Base-by-base conservation (phyloP, 2,329 filamentous ascomycete species). In the Pyrenophora graminea region DNA sequence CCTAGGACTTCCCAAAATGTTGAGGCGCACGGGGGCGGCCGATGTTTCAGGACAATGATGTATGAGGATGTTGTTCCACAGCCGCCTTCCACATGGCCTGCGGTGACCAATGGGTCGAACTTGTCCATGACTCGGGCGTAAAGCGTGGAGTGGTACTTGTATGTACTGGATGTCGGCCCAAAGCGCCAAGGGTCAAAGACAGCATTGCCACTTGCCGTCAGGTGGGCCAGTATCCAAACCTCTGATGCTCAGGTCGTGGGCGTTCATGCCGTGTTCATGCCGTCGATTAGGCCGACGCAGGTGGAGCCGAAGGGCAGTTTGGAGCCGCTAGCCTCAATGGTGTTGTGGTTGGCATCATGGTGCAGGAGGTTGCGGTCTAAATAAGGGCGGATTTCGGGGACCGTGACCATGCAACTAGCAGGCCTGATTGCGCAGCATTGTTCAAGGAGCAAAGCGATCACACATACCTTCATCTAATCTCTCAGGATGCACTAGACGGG, bases 331-430 rank as follows among this genome's bases (percentile, higher is more conserved):
- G 10, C 27, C 27, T 3, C 27, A 30, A 30, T 13, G 27, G 27
- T 30, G 27, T 9, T 30, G 10, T 30, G 27, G 27, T 30, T 30
- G 27, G 27, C 27, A 30, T 30, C 27, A 30, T 25, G 21, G 15
- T 27, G 21, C 25, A 27, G 38, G 5, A 30, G 13, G 12, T 33
- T 23, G 27, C 15, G 19, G 27, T 30, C 10, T 13, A 13, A 9
- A 25, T 7, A 40, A 44, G 47, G 47, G 19, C 47, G 47, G 34
- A 49, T 49, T 50, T 50, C 47, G 47, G 46, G 15, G 40, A 23
- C 34, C 27, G 15, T 25, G 25, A 6, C 2, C 19, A 33, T 17
- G 31, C 30, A 21, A 36, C 34, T 46, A 50, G 18, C 34, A 50
- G 15, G 10, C 17, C 23, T 17, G 13, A 48, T 37, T 27, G 45